Evolutionary conservation across 140 eudicot genomes (phyloP).

Genomic region (Stevia rebaudiana): DNA sequence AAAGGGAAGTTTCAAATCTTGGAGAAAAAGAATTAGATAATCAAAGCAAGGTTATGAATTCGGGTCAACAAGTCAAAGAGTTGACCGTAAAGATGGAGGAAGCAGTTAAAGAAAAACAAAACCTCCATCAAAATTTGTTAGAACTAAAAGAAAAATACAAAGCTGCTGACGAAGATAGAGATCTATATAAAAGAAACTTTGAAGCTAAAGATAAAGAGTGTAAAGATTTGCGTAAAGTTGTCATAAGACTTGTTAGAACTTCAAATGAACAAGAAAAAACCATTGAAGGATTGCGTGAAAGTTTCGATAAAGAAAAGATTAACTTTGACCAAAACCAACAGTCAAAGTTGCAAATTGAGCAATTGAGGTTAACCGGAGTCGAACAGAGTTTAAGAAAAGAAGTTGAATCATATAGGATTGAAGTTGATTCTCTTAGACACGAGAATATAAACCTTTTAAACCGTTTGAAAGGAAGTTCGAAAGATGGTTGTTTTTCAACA

Average conservation of each 20-base stretch:
- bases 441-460: constrained; percentile 73
- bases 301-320: constrained; percentile 49
- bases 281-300: constrained; percentile 63
- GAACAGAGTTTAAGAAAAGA: constrained; percentile 79
- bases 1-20: constrained; percentile 75
- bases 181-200: constrained; percentile 45
- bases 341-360: constrained; percentile 68
- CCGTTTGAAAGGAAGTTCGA: constrained; percentile 60
- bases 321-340: constrained; percentile 45
- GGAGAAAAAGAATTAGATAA: constrained; percentile 62
- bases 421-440: constrained; percentile 75
- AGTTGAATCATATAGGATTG: constrained; percentile 64
- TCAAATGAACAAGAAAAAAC: constrained; percentile 84
- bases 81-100: constrained; percentile 47
- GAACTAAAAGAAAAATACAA: constrained; percentile 49
- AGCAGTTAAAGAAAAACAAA: constrained; percentile 44
- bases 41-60: constrained; percentile 34
- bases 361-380: constrained; percentile 64
- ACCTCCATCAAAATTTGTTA: constrained; percentile 35
- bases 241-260: constrained; percentile 64
- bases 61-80: constrained; percentile 60
- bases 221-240: constrained; percentile 65
- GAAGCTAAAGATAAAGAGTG: constrained; percentile 75
- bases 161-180: constrained; percentile 64
- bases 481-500: constrained; percentile 41